phyloP scores from a whole-genome alignment of 805 yeast species.

The Starmerella vaccinii region DNA sequence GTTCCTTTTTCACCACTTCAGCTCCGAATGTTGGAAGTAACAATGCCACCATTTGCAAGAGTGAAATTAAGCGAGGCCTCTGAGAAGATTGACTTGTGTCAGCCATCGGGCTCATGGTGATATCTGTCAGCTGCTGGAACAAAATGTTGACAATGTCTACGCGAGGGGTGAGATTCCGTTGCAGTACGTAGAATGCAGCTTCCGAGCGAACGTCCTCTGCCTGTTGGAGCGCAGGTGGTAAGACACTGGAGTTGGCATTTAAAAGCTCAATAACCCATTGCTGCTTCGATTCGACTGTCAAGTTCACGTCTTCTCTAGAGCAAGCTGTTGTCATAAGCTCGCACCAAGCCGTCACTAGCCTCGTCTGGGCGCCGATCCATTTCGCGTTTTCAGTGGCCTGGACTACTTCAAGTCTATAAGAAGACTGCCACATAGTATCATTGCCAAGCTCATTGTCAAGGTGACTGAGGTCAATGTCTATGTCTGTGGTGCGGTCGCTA shows the following conservation, averaged over 20 bases:
- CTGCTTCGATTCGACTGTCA: not conserved
- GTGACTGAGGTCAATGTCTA: slow-evolving; percentile 20
- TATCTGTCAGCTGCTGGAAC: slow-evolving; percentile 13
- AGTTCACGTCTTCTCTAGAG: not conserved
- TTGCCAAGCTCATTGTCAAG: slow-evolving; percentile 10
- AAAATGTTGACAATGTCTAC: slow-evolving; percentile 7
- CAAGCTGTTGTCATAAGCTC: slow-evolving; percentile 7
- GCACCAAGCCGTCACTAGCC: slow-evolving; percentile 14
- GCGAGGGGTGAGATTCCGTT: slow-evolving; percentile 4
- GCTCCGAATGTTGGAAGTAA: slow-evolving; percentile 17
- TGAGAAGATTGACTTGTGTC: not conserved
- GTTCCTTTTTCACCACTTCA: slow-evolving; percentile 5
- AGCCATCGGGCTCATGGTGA: slow-evolving; percentile 8
- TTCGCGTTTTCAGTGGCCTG: slow-evolving; percentile 10
- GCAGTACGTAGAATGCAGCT: slow-evolving; percentile 13
- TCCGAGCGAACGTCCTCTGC: slow-evolving; percentile 15
- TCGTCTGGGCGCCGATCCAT: slow-evolving; percentile 7
- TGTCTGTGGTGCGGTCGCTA: not conserved
- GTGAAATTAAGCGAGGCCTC: slow-evolving; percentile 3
- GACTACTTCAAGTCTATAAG: slow-evolving; percentile 13
- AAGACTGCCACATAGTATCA: slow-evolving; percentile 14
- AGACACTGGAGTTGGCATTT: slow-evolving; percentile 7
- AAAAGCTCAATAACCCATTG: slow-evolving; percentile 11
- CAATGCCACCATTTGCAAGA: slow-evolving; percentile 15
- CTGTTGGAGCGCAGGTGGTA: slow-evolving; percentile 9